These are phyloP conservation scores for Phytophthora fragariae DNA, from an alignment of 352 stramenopile genomes.

Conservation along the genomic window DNA sequence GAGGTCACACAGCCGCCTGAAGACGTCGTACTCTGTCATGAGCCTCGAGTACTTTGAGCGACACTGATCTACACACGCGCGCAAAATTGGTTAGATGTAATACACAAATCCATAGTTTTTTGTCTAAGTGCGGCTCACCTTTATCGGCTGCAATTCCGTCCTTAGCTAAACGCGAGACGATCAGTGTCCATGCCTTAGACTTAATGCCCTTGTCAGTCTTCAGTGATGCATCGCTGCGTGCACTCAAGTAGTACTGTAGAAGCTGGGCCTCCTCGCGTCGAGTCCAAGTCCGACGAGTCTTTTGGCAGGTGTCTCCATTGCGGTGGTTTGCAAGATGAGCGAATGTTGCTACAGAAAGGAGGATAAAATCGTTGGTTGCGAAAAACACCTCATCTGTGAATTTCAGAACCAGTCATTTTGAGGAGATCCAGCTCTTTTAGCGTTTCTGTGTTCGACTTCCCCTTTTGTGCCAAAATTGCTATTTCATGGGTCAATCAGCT, in stretches of 20 bases:
- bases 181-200: slow-evolving; percentile 12
- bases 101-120: no score
- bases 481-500: no score
- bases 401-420: slow-evolving; percentile 18
- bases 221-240: slow-evolving; percentile 14
- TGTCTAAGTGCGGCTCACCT: background rate
- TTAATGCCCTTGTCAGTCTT: slow-evolving; percentile 16
- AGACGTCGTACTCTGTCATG: no score
- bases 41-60: slow-evolving; percentile 10
- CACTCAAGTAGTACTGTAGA: no score
- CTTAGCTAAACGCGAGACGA: background rate
- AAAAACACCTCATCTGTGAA: slow-evolving; percentile 8
- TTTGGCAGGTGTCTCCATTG: slow-evolving; percentile 6
- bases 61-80: slow-evolving; percentile 1
- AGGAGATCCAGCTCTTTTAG: background rate
- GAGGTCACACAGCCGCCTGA: background rate
- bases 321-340: background rate
- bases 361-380: no score
- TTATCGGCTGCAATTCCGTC: slow-evolving; percentile 14
- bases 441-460: slow-evolving; percentile 10
- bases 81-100: no score
- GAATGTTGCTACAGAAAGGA: background rate
- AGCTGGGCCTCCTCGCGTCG: background rate
- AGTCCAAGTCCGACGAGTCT: slow-evolving; percentile 5
- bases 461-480: slow-evolving; percentile 3